Percentiles rank a stretch among this genome's conserved stretches.
Evolutionary conservation across 2,329 filamentous ascomycete species (phyloP).

Genomic region (Ceratocystiopsis brevicomis): DNA sequence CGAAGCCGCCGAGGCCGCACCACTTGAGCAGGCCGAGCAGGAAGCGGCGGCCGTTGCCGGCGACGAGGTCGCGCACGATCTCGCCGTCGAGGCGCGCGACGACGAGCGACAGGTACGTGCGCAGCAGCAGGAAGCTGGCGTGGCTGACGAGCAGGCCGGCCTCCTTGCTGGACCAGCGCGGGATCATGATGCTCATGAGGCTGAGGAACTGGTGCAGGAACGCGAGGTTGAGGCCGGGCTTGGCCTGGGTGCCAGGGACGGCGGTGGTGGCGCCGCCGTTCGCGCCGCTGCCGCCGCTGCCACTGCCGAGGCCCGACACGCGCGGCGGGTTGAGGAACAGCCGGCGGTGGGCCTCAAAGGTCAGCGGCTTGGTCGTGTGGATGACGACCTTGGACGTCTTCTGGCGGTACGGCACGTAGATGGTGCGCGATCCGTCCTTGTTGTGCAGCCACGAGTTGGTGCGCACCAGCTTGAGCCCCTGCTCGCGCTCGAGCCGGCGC

Average conservation of each 20-base stretch:
- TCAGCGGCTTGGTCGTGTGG: slow-evolving; percentile 72
- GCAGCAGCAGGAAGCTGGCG: slow-evolving; percentile 69
- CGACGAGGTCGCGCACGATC: slow-evolving; percentile 91
- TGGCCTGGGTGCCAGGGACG: slow-evolving; percentile 75
- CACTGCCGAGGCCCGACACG: slow-evolving; percentile 57
- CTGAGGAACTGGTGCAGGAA: slow-evolving; percentile 95
- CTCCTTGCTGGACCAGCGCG: slow-evolving; percentile 88
- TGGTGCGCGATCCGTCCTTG: slow-evolving; percentile 85
- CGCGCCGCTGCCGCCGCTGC: slow-evolving; percentile 11
- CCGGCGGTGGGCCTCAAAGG: slow-evolving; percentile 87
- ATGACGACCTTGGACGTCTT: slow-evolving; percentile 83
- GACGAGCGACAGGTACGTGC: slow-evolving; percentile 85
- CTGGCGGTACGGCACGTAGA: slow-evolving; percentile 85
- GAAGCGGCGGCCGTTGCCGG: slow-evolving; percentile 76
- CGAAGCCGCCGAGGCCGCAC: slow-evolving; percentile 83
- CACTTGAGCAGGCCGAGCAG: slow-evolving; percentile 82
- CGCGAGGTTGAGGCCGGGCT: slow-evolving; percentile 83
- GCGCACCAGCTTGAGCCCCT: slow-evolving; percentile 62
- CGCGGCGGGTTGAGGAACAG: slow-evolving; percentile 83
- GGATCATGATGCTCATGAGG: slow-evolving; percentile 93
- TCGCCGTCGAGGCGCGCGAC: slow-evolving; percentile 88
- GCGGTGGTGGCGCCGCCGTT: slow-evolving; percentile 40
- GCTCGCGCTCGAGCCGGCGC: slow-evolving; percentile 58
- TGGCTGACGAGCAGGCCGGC: slow-evolving; percentile 79
- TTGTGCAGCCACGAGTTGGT: slow-evolving; percentile 85